phyloP scores from a whole-genome alignment of 306 rosid species.

The Cicer bijugum region DNA sequence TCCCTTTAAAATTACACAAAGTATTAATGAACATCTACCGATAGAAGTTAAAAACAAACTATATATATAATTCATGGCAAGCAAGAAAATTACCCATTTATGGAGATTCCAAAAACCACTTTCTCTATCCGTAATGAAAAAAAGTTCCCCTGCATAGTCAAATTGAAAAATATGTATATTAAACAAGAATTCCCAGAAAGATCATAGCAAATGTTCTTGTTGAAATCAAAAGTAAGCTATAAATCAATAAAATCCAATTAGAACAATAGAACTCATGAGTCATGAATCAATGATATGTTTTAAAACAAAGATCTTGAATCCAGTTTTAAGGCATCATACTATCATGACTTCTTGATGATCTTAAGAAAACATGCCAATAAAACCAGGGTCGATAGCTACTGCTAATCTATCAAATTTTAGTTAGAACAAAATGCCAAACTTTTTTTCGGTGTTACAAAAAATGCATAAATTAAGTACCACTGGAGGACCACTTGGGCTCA shows the following conservation, averaged over 20 bases:
- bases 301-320: conserved; percentile 12
- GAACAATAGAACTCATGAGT: conserved; percentile 3
- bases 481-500: conserved; percentile 96
- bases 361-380: conserved; percentile 5
- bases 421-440: not conserved
- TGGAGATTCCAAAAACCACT: conserved; percentile 93
- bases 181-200: conserved; percentile 25
- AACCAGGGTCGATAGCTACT: conserved; percentile 24
- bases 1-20: not conserved
- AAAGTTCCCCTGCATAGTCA: conserved; percentile 80
- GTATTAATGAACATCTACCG: conserved; percentile 3
- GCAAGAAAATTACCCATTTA: conserved; percentile 79
- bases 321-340: not conserved
- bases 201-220: conserved; percentile 27
- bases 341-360: conserved; percentile 10
- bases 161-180: conserved; percentile 19
- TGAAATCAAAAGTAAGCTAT: conserved; percentile 18
- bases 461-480: conserved; percentile 56
- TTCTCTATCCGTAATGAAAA: conserved; percentile 77
- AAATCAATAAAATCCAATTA: conserved; percentile 8
- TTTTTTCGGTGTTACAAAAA: not conserved
- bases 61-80: not conserved
- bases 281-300: not conserved
- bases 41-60: not conserved
- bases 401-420: conserved; percentile 13